Conservation (phyloP, 768 basidiomycete species). For the Dacryopinax spathularia region DNA sequence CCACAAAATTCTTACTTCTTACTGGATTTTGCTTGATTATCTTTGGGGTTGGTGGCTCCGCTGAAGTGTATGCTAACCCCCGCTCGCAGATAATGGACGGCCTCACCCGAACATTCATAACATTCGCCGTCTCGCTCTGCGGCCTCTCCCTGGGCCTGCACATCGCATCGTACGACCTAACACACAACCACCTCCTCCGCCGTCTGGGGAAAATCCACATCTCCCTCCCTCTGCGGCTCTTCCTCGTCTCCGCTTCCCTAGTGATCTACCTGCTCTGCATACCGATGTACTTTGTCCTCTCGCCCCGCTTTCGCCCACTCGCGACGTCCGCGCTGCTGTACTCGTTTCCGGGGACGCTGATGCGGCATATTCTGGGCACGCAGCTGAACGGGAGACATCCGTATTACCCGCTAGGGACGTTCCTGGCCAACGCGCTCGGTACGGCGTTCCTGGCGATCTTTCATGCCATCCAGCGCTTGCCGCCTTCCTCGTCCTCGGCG, state of each 20-base stretch:
- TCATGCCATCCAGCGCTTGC: conserved; percentile 48
- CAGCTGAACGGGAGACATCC: conserved; percentile 50
- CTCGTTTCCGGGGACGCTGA: conserved; percentile 74
- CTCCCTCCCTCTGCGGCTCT: conserved; percentile 32
- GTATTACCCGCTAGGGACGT: conserved; percentile 63
- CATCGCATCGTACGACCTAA: conserved; percentile 24
- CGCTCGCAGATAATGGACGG: conserved; percentile 74
- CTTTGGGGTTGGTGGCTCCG: background rate
- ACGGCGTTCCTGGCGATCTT: conserved; percentile 70
- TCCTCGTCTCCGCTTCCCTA: conserved; percentile 41
- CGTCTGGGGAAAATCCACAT: background rate
- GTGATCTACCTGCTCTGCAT: conserved; percentile 61
- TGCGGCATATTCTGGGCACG: conserved; percentile 65
- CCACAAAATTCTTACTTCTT: too few relatives aligned
- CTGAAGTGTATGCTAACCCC: background rate
- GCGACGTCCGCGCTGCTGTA: conserved; percentile 81
- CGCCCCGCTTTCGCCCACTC: conserved; percentile 52
- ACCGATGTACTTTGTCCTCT: conserved; percentile 63
- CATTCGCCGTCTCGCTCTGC: conserved; percentile 60
- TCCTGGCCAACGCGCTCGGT: conserved; percentile 57
- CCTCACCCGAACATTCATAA: conserved; percentile 62
- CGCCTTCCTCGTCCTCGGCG: conserved; percentile 11
- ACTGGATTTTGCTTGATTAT: too few relatives aligned
- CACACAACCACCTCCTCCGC: background rate
- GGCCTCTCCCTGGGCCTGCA: conserved; percentile 63